Conservation (phyloP, 768 basidiomycete genomes). For the Podaxis rugospora region DNA sequence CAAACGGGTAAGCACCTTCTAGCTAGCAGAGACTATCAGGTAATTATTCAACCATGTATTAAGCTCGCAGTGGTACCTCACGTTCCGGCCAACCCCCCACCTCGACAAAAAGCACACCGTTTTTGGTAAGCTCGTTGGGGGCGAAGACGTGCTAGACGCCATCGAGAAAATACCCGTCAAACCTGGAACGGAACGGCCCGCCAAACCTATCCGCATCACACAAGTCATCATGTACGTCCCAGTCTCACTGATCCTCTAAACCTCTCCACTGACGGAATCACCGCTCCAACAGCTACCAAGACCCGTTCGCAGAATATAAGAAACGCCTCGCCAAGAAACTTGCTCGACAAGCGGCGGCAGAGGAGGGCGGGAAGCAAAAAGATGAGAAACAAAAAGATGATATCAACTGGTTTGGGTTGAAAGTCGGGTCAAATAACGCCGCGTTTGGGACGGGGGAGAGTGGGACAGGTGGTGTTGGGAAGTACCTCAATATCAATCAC, state of each 20-base stretch:
- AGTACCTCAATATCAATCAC: conserved; percentile 60
- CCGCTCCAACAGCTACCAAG: conserved; percentile 63
- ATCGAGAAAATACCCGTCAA: conserved; percentile 80
- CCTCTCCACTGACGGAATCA: neutral
- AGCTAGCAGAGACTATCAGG: neutral
- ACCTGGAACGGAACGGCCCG: conserved; percentile 82
- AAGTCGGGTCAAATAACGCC: conserved; percentile 52
- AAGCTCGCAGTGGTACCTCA: conserved; percentile 92
- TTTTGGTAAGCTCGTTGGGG: conserved; percentile 95
- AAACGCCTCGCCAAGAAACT: conserved; percentile 75
- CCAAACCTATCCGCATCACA: conserved; percentile 80
- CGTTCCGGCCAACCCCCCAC: conserved; percentile 79
- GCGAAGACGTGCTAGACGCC: conserved; percentile 83
- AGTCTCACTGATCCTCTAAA: neutral
- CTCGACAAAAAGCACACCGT: conserved; percentile 94
- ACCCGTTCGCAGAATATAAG: conserved; percentile 95
- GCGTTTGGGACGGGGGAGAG: conserved; percentile 24
- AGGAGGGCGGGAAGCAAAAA: conserved; percentile 22
- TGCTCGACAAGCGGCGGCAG: conserved; percentile 49
- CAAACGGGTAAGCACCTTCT: conserved; percentile 61
- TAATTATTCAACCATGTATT: neutral
- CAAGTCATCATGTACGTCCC: conserved; percentile 71
- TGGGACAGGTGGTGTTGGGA: conserved; percentile 63
- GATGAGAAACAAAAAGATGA: conserved; percentile 58
- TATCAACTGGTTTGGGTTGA: conserved; percentile 87